Base-by-base conservation (phyloP, 345 rosid genomes). In the Mangifera indica region DNA sequence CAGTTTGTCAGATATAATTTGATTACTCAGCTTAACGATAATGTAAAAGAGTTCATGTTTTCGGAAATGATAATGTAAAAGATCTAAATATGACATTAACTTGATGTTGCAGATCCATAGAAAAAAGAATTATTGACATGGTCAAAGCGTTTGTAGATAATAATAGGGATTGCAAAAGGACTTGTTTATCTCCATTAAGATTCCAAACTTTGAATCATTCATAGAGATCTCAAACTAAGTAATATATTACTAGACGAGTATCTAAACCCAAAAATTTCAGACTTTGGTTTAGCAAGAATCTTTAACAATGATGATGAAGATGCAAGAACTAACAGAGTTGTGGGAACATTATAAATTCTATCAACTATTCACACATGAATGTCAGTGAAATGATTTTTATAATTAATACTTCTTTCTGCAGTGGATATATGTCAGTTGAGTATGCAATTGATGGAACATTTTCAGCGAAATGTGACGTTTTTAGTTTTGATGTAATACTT, bases 201-300 rank as follows among this genome's bases (percentile, higher is more conserved):
- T 72, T 72, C 76, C 6, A 72, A 37, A 45, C 44, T 72, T 2
- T 10, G 17, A 44, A 56, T 72, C 10, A 52, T 72, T 12, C 76
- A 72, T 32, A 63, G 76, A 10, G 70, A 72, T 63, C 55, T 72
- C 0, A 72, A 72, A n/a, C 63, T 63, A 1, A 64, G 70, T 1
- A 73, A 73, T 9, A 56, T 73, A 7, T 32, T 73, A 2, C 37
- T 73, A 42, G 76, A 63, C 21, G 2, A n/a, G 14, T 55, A 72
- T 4, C n/a, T 63, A 45, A 63, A 63, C 10, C 76, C 76, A 9
- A 72, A 63, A 42, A 63, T 72, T 22, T 72, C 76, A 0, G 76
- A 72, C 22, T 72, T 72, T 40, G 76, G 76, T 3, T 8, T 72
- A 37, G 75, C 75, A 51, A 72, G 61, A 63, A 21, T 52, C 11